Base-by-base conservation (phyloP, 177 flowering plant genomes). In the Telopea speciosissima region DNA sequence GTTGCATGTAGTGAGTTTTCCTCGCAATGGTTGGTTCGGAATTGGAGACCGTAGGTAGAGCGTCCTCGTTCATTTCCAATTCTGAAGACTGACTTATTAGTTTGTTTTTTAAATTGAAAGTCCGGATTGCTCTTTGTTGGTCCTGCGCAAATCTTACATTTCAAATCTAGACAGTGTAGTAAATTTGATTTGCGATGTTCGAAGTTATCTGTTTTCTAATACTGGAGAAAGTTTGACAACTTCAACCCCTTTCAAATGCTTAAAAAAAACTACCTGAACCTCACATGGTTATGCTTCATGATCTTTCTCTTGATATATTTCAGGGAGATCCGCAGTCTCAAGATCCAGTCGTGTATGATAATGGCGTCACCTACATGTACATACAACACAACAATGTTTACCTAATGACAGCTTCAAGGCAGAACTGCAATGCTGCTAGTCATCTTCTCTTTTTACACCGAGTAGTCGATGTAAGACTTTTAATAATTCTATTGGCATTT, bases 401-500 rank as follows among this genome's bases (percentile, higher is more conserved):
- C 81, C 70, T 95, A 76, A 91, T 95, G 97, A 82, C 77, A 0
- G 99, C 99, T 25, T 69, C 97, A 3, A 81, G 97, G 79, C 99
- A 95, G 83, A 95, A 95, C 74, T 91, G 93, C 77, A 95, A 95
- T 81, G 99, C 98, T 26, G 97, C 99, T 31, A 90, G 99, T 79
- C 86, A 86, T 78, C 86, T 92, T 70, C 85, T 85, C 65, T 95
- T 95, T 83, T 90, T 95, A 23, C 99, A 95, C 75, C 94, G 99
- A 5, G 81, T 90, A 62, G 95, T 93, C 75, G 97, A 91, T 84
- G 99, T 93, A 83, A 90, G 97, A 66, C 42, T 36, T 63, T 58
- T 3, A 6, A 6, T 58, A 8, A 58, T 58, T 58, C 22, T 58
- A 21, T 36, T 36, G 40, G 8, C 40, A 36, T 36, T 5, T 8